Evolutionary conservation across 306 rosid species (phyloP).

Genomic region (Quercus bicolor): DNA sequence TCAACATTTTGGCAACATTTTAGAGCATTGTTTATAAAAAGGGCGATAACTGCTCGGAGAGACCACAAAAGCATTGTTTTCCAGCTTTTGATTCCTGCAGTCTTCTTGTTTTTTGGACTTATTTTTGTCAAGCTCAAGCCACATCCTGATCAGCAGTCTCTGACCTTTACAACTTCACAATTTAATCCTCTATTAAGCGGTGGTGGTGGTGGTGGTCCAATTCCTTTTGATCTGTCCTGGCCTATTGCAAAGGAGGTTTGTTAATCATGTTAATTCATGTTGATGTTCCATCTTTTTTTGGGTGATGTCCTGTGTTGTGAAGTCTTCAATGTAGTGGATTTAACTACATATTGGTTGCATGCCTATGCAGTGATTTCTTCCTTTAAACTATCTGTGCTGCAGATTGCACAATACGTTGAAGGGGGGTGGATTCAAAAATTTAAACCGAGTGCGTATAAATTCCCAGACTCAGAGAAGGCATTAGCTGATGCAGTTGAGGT

Average conservation of each 20-base stretch:
- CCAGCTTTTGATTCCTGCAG: slow-evolving; percentile 88
- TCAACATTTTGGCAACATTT: slow-evolving; percentile 86
- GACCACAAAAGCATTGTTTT: slow-evolving; percentile 83
- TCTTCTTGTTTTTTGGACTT: slow-evolving; percentile 87
- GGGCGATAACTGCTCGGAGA: slow-evolving; percentile 89
- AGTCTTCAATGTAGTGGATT: neutral
- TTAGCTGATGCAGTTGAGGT: slow-evolving; percentile 71
- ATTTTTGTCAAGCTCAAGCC: slow-evolving; percentile 90
- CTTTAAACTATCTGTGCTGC: slow-evolving; percentile 30
- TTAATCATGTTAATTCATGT: slow-evolving; percentile 25
- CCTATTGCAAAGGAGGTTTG: slow-evolving; percentile 84
- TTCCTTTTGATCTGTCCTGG: slow-evolving; percentile 74
- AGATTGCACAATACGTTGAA: slow-evolving; percentile 63
- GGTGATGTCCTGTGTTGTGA: neutral
- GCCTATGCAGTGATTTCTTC: slow-evolving; percentile 1
- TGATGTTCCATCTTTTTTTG: neutral
- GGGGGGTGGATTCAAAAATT: slow-evolving; percentile 84
- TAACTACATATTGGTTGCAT: slow-evolving; percentile 6
- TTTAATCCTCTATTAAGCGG: slow-evolving; percentile 86
- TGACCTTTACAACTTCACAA: slow-evolving; percentile 79
- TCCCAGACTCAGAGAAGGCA: slow-evolving; percentile 75
- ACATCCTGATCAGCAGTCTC: slow-evolving; percentile 84
- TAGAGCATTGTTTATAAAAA: slow-evolving; percentile 79
- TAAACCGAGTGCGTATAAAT: slow-evolving; percentile 58
- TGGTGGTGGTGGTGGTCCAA: slow-evolving; percentile 97